Evolutionary conservation across 768 basidiomycete species (phyloP).

Genomic region (Agaricus subrufescens): DNA sequence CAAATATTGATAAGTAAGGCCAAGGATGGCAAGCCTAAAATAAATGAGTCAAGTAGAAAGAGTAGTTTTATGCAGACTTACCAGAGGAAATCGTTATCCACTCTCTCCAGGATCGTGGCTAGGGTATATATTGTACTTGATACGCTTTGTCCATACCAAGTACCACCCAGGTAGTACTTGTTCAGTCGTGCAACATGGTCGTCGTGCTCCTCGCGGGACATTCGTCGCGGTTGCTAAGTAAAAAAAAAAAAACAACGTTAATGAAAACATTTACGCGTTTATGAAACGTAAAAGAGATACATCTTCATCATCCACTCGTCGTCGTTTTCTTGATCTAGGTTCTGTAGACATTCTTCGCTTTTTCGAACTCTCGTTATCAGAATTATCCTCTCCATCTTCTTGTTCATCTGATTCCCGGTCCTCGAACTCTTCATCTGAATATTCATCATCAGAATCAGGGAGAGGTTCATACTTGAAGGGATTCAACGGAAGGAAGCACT

Average conservation of each 20-base stretch:
- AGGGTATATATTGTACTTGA: constrained; percentile 87
- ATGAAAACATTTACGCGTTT: too few relatives aligned
- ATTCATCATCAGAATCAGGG: constrained; percentile 61
- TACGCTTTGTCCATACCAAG: constrained; percentile 86
- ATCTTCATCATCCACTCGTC: constrained; percentile 42
- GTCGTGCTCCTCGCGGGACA: constrained; percentile 68
- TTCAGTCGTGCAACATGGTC: constrained; percentile 60
- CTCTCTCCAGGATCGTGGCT: constrained; percentile 85
- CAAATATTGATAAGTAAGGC: constrained; percentile 89
- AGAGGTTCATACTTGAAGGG: constrained; percentile 69
- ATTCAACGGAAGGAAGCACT: constrained; percentile 1
- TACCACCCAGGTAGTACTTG: constrained; percentile 82
- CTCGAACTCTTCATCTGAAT: constrained; percentile 45
- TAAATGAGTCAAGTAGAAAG: background rate
- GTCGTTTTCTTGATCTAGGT: constrained; percentile 41
- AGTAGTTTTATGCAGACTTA: constrained; percentile 25
- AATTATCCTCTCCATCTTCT: constrained; percentile 32
- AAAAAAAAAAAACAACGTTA: too few relatives aligned
- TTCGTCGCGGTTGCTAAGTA: constrained; percentile 28
- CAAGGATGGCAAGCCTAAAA: constrained; percentile 84
- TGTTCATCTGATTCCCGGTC: constrained; percentile 42
- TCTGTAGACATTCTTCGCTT: constrained; percentile 29
- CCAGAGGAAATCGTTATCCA: constrained; percentile 94
- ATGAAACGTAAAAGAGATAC: constrained; percentile 11
- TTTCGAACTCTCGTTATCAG: constrained; percentile 37